A percentile compares a stretch with the other conserved stretches of the same genome.
These are phyloP conservation scores for Agaricus sinodeliciosus DNA, from an alignment of 768 basidiomycete species.

Conservation along the genomic window DNA sequence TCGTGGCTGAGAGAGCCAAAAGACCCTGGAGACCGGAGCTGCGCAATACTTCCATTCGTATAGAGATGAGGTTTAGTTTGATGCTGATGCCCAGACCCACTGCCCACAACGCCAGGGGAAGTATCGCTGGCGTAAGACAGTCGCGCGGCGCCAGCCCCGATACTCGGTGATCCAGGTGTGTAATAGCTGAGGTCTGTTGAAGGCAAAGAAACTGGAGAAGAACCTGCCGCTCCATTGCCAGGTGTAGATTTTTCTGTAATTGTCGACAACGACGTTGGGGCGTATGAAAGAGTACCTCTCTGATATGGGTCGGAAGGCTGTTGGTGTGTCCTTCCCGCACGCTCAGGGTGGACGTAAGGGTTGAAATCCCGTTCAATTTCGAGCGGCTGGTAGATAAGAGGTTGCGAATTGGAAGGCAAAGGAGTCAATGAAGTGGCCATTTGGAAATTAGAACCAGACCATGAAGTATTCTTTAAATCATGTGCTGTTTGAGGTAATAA, in stretches of 20 bases:
- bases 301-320: not conserved
- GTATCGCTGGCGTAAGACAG: constrained; percentile 1
- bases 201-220: not conserved
- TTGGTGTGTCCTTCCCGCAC: not conserved
- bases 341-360: not conserved
- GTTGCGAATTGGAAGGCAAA: not conserved
- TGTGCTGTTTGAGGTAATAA: not conserved
- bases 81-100: not conserved
- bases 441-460: not conserved
- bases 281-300: not conserved
- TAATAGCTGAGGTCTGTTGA: not conserved
- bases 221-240: not conserved
- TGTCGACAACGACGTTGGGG: constrained; percentile 1
- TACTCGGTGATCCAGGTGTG: not conserved
- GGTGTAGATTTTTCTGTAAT: constrained; percentile 7
- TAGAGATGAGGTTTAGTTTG: not conserved
- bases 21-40: not conserved
- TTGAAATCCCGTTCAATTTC: not conserved
- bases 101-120: not conserved
- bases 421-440: not conserved
- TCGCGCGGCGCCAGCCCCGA: not conserved
- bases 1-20: not conserved
- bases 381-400: not conserved
- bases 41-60: not conserved
- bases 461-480: not conserved